Conservation (phyloP, 768 basidiomycete genomes). For the Suillus subluteus region DNA sequence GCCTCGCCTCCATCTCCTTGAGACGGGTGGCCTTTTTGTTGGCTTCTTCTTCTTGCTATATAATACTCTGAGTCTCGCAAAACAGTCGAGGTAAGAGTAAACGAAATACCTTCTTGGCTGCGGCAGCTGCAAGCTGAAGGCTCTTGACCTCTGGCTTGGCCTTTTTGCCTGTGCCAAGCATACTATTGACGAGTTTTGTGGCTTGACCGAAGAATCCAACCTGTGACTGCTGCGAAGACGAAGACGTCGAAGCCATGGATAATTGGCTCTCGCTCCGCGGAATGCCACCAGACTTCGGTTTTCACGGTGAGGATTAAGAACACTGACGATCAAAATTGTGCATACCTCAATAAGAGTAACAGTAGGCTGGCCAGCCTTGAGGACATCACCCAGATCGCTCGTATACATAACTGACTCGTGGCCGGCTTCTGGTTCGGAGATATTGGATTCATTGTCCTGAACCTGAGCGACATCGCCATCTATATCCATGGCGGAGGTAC, state of each 20-base stretch:
- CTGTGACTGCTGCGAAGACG: slow-evolving; percentile 43
- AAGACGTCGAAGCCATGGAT: slow-evolving; percentile 51
- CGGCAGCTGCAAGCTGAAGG: slow-evolving; percentile 77
- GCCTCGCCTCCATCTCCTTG: slow-evolving; percentile 82
- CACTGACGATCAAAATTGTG: slow-evolving; percentile 16
- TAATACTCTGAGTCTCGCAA: slow-evolving; percentile 13
- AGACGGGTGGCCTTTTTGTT: slow-evolving; percentile 76
- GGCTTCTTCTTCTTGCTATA: slow-evolving; percentile 86
- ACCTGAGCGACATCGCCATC: slow-evolving; percentile 22
- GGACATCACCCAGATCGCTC: slow-evolving; percentile 43
- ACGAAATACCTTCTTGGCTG: slow-evolving; percentile 81
- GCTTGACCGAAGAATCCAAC: slow-evolving; percentile 72
- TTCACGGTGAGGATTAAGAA: slow-evolving; percentile 11
- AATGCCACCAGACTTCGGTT: slow-evolving; percentile 21
- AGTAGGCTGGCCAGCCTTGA: slow-evolving; percentile 41
- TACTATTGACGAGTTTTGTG: slow-evolving; percentile 65
- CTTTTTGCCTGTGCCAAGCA: slow-evolving; percentile 73
- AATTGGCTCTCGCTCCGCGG: slow-evolving; percentile 55
- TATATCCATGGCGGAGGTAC: slow-evolving; percentile 14
- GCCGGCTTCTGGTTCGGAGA: slow-evolving; percentile 42
- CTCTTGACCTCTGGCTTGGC: slow-evolving; percentile 79
- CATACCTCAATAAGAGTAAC: slow-evolving; percentile 48
- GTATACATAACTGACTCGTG: slow-evolving; percentile 36
- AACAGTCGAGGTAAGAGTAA: slow-evolving; percentile 6
- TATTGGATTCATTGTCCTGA: slow-evolving; percentile 12